phyloP scores from a whole-genome alignment of 768 basidiomycete species.

The Rhizopogon rudus region DNA sequence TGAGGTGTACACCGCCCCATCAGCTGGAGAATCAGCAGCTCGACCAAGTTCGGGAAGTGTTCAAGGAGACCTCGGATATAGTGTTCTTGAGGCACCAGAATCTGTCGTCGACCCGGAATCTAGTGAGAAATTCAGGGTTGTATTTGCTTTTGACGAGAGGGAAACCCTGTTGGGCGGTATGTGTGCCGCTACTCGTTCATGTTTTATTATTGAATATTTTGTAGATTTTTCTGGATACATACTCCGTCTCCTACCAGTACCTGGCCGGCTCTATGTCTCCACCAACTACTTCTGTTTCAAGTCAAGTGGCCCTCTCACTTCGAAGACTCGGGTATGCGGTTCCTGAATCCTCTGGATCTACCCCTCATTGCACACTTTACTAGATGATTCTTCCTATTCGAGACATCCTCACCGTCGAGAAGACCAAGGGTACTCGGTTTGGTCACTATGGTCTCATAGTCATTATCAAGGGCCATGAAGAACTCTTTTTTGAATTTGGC shows the following conservation, averaged over 20 bases:
- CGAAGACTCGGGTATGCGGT: constrained; percentile 71
- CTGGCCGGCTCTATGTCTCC: constrained; percentile 87
- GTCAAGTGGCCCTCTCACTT: constrained; percentile 73
- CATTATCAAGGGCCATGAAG: constrained; percentile 93
- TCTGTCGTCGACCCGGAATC: constrained; percentile 55
- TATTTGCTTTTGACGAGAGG: constrained; percentile 87
- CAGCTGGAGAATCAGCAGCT: constrained; percentile 9
- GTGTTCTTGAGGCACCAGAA: constrained; percentile 75
- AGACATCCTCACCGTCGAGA: constrained; percentile 82
- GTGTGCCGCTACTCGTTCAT: constrained; percentile 26
- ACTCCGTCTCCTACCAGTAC: constrained; percentile 84
- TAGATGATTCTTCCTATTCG: constrained; percentile 95
- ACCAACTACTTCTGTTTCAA: constrained; percentile 93
- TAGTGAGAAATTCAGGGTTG: constrained; percentile 68
- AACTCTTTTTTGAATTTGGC: constrained; percentile 93
- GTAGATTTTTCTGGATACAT: constrained; percentile 92
- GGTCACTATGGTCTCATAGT: constrained; percentile 87
- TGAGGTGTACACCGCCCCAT: constrained; percentile 53
- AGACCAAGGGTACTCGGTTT: constrained; percentile 82
- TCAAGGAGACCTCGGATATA: constrained; percentile 64
- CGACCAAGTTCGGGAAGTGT: constrained; percentile 27
- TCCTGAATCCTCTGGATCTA: constrained; percentile 1
- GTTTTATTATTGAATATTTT: neutral
- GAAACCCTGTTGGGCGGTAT: constrained; percentile 85
- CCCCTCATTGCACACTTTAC: neutral